Evolutionary conservation across 345 rosid genomes (phyloP), one percentile per base, ranked within the genome.

Genomic region (Nephelium lappaceum): DNA sequence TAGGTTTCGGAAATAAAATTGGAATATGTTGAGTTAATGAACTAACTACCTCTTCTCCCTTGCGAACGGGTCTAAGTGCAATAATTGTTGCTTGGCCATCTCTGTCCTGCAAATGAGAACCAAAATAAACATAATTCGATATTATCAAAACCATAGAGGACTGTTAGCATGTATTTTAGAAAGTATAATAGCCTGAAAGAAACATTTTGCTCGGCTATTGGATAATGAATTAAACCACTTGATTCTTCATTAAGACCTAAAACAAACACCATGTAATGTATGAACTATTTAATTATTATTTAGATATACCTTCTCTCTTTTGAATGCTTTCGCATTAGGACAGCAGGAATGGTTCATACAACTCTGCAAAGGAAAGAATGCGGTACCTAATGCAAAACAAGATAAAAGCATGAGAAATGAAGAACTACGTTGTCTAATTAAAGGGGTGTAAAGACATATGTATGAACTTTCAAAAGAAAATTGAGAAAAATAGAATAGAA

Each of bases 291-390:
- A 41, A 11, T 62, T 68, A 66, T 25, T 27, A 16, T 23, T 3
- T 15, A 3, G 47, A 64, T 71, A 63, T 88, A 88, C 98, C 95
- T 91, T 92, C 27, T 95, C 98, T 87, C 99, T 87, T 88, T 93
- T 95, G 88, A 95, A 95, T 66, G 99, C 99, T 83, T 87, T 91
- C 67, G 98, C 93, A 78, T 89, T 93, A 39, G 99, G 98, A 78
- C 78, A 84, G 78, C 99, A 95, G 0, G 99, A 93, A 82, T 95
- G 98, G 84, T 95, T 95, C 95, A 92, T 86, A 79, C 99, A 93
- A 79, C 99, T 93, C 81, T 93, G 96, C 76, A 95, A 69, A 66
- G 99, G 95, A 88, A 87, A 95, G 88, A 95, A 95, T 11, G 97
- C 98, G n/a, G 93, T 88, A 77, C 99, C 99, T 95, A 66, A 64